Conservation (phyloP, 1,284 basidiomycete genomes). For the Thecaphora thlaspeos region DNA sequence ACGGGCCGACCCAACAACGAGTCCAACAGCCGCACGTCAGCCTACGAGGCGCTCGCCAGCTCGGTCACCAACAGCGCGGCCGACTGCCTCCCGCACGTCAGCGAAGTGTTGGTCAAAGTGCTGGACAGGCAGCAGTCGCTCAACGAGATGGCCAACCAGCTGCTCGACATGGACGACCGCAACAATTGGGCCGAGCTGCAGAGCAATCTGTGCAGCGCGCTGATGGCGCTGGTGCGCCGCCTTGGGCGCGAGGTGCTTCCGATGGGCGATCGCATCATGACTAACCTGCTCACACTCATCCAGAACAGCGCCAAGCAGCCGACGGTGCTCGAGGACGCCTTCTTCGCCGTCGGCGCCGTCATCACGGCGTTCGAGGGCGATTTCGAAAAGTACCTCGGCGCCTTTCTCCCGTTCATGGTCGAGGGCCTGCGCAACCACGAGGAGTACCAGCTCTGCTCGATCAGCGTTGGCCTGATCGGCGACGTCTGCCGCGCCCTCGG, state of each 20-base stretch:
- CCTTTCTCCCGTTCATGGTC: constrained; percentile 86
- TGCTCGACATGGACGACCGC: constrained; percentile 90
- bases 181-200: constrained; percentile 99
- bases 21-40: constrained; percentile 87
- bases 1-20: constrained; percentile 75
- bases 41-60: constrained; percentile 91
- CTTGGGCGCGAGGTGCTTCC: constrained; percentile 80
- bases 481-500: constrained; percentile 91
- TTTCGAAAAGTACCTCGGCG: constrained; percentile 84
- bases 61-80: constrained; percentile 77
- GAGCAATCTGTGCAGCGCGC: constrained; percentile 80
- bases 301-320: constrained; percentile 83
- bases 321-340: constrained; percentile 94
- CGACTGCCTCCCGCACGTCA: constrained; percentile 79
- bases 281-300: constrained; percentile 80
- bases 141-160: constrained; percentile 71
- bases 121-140: constrained; percentile 86
- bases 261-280: constrained; percentile 93
- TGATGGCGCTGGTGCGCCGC: constrained; percentile 61
- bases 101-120: constrained; percentile 77
- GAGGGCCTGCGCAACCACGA: constrained; percentile 88
- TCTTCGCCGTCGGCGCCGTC: constrained; percentile 84
- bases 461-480: constrained; percentile 91
- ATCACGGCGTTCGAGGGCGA: constrained; percentile 71
- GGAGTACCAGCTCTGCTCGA: constrained; percentile 91